Evolutionary conservation across 306 rosid genomes (phyloP).

Genomic region (Medicago arabica): DNA sequence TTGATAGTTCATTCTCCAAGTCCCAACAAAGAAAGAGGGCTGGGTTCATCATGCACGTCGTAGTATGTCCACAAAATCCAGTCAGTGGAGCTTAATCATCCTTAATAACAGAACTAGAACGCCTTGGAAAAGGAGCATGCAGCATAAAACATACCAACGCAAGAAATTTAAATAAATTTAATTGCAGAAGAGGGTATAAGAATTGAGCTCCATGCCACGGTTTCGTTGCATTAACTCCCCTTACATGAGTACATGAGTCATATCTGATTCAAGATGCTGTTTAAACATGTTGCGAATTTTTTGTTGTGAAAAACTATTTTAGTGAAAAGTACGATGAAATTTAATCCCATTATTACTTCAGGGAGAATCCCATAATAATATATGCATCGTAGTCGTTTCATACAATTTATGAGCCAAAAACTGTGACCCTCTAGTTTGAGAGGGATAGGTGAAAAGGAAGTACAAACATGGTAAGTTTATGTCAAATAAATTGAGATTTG

Average conservation of each 20-base stretch:
- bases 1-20: too few species aligned
- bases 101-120: neutral
- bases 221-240: neutral
- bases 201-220: neutral
- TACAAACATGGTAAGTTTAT: constrained; percentile 32
- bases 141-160: neutral
- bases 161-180: neutral
- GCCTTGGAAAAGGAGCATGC: neutral
- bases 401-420: constrained; percentile 33
- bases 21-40: too few species aligned
- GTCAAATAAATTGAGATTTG: constrained; percentile 10
- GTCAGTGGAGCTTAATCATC: neutral
- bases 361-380: constrained; percentile 27
- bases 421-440: constrained; percentile 40
- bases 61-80: too few species aligned
- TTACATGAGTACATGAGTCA: too few species aligned
- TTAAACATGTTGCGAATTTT: neutral
- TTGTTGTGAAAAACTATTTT: neutral
- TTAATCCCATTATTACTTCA: constrained; percentile 27
- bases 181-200: neutral
- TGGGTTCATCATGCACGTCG: too few species aligned
- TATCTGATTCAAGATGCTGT: neutral
- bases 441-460: constrained; percentile 34
- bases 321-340: neutral
- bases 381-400: neutral